Conservation (phyloP, 192 early-diverging fungal genomes). For the Thamnidium elegans region DNA sequence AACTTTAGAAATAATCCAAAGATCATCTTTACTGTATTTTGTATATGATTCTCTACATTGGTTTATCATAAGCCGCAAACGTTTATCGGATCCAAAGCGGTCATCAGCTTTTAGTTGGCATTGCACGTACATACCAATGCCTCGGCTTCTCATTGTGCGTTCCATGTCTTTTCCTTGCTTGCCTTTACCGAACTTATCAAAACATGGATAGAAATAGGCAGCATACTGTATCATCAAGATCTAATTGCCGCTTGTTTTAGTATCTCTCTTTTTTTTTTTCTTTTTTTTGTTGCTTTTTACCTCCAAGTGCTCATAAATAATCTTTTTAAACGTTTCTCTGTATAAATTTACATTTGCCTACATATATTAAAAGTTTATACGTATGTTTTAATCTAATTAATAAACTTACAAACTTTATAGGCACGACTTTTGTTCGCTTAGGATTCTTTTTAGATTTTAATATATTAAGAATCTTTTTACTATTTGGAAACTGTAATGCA, state of each 20-base stretch:
- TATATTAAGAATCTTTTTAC: neutral
- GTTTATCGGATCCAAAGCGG: slow-evolving; percentile 12
- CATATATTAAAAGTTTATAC: neutral
- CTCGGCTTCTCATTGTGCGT: slow-evolving; percentile 18
- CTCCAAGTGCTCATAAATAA: slow-evolving; percentile 47
- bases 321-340: slow-evolving; percentile 37
- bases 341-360: slow-evolving; percentile 32
- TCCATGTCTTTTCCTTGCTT: slow-evolving; percentile 21
- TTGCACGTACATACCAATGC: slow-evolving; percentile 25
- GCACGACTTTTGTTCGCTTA: slow-evolving; percentile 32
- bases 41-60: slow-evolving; percentile 40
- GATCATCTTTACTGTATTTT: slow-evolving; percentile 46
- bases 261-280: neutral
- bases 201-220: slow-evolving; percentile 11
- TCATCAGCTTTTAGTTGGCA: slow-evolving; percentile 17
- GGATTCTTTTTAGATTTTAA: slow-evolving; percentile 32
- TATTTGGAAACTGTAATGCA: slow-evolving; percentile 19
- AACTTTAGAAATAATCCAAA: slow-evolving; percentile 47
- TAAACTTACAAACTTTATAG: slow-evolving; percentile 32
- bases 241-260: slow-evolving; percentile 18
- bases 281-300: slow-evolving; percentile 7
- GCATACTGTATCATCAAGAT: slow-evolving; percentile 23
- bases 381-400: neutral
- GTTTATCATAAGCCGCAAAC: slow-evolving; percentile 32
- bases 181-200: slow-evolving; percentile 14